A percentile compares a stretch with the other conserved stretches of the same genome.
Conservation (phyloP, 352 stramenopile species). For the Globisporangium spiculum region DNA sequence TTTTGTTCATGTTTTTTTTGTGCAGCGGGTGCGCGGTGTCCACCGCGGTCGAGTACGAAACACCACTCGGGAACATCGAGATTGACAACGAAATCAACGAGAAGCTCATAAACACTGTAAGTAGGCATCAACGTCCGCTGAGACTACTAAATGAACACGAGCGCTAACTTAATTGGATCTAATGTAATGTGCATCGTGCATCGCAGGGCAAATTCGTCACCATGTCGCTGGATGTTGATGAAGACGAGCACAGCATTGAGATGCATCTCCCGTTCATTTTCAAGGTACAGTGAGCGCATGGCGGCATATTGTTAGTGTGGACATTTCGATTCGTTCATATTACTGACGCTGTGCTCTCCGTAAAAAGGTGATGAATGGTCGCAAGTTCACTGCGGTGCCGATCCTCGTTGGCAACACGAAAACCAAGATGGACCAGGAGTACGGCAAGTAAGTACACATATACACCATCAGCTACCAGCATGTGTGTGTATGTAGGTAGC, state of each 20-base stretch:
- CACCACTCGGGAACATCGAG: conserved; percentile 91
- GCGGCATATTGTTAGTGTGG: not conserved
- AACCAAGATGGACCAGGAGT: conserved; percentile 75
- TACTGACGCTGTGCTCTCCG: not conserved
- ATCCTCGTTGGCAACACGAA: conserved; percentile 96
- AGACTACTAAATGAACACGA: not conserved
- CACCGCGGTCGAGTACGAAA: conserved; percentile 88
- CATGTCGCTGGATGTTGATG: conserved; percentile 88
- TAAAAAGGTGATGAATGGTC: conserved; percentile 57
- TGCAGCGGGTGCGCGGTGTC: conserved; percentile 79
- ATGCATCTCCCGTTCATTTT: conserved; percentile 96
- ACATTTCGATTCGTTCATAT: not conserved
- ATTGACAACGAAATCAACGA: conserved; percentile 91
- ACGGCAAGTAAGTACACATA: conserved; percentile 59
- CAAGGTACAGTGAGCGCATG: conserved; percentile 51
- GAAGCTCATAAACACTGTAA: conserved; percentile 82
- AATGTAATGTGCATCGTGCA: not conserved
- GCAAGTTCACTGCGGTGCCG: conserved; percentile 88
- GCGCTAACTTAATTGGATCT: not conserved
- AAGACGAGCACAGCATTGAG: conserved; percentile 96
- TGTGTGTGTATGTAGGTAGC: not conserved
- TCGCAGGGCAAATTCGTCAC: conserved; percentile 65
- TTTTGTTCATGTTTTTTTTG: not conserved
- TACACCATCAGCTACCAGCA: not conserved
- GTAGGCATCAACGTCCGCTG: not conserved